Percentiles rank a stretch among this genome's conserved stretches.
Evolutionary conservation across 495 filamentous ascomycete genomes (phyloP).

Genomic region (Aspergillus bridgeri): DNA sequence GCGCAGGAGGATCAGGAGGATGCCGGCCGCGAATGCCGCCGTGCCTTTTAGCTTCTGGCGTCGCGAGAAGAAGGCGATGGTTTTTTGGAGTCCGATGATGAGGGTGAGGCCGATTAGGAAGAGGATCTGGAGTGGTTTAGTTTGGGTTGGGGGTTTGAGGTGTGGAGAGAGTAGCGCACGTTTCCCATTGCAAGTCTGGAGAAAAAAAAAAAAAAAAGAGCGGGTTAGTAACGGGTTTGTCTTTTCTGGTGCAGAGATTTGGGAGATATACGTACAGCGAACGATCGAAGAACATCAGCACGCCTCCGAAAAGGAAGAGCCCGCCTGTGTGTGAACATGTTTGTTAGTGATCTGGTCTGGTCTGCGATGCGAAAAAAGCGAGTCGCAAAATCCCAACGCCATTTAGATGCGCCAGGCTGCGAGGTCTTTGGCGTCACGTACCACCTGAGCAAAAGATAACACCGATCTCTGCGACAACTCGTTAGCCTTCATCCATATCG

Average conservation of each 20-base stretch:
- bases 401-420: not conserved
- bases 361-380: not conserved
- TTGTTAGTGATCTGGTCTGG: conserved; percentile 4
- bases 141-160: conserved; percentile 1
- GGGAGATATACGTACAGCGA: conserved; percentile 64
- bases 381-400: not conserved
- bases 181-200: conserved; percentile 83
- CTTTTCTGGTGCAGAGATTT: not conserved
- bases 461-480: conserved; percentile 69
- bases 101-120: conserved; percentile 94
- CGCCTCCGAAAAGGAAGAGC: conserved; percentile 89
- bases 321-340: conserved; percentile 55
- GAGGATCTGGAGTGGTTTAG: conserved; percentile 64
- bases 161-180: conserved; percentile 37
- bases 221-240: conserved; percentile 5
- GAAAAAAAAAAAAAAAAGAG: conserved; percentile 13
- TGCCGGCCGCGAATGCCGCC: conserved; percentile 80
- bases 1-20: conserved; percentile 77
- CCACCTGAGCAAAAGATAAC: conserved; percentile 94
- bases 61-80: conserved; percentile 86
- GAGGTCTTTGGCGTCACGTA: conserved; percentile 49
- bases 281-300: conserved; percentile 95
- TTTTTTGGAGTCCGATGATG: conserved; percentile 91
- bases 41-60: conserved; percentile 90
- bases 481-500: conserved; percentile 11